Evolutionary conservation across 495 filamentous ascomycete genomes (phyloP).

Genomic region (Podospora fimiseda): DNA sequence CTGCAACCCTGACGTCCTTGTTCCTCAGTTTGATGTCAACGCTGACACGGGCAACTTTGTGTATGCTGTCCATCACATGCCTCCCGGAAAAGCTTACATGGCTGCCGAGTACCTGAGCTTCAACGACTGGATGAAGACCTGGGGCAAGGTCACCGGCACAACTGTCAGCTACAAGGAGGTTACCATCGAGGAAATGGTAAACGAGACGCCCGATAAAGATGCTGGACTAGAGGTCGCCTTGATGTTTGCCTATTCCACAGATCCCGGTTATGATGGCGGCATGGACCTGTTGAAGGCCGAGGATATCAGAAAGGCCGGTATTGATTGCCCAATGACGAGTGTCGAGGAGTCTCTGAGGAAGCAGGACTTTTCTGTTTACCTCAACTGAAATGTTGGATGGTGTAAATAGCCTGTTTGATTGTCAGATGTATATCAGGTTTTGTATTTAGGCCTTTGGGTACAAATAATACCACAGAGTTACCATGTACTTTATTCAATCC

Average conservation of each 20-base stretch:
- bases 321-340: conserved; percentile 30
- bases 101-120: conserved; percentile 31
- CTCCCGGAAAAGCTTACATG: conserved; percentile 38
- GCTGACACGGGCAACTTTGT: conserved; percentile 37
- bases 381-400: conserved; percentile 6
- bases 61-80: conserved; percentile 38
- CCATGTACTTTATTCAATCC: too few species aligned
- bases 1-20: conserved; percentile 18
- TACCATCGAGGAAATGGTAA: conserved; percentile 30
- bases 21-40: conserved; percentile 37
- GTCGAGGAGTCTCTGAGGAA: conserved; percentile 22
- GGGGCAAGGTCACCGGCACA: conserved; percentile 24
- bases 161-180: conserved; percentile 29
- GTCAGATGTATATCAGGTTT: background rate
- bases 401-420: background rate
- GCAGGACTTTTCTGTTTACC: conserved; percentile 20
- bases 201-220: conserved; percentile 23
- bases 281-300: conserved; percentile 32
- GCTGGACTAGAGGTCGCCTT: conserved; percentile 31
- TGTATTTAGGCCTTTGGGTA: too few species aligned
- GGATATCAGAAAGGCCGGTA: conserved; percentile 34
- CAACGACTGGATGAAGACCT: conserved; percentile 29
- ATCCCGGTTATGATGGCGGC: conserved; percentile 37
- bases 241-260: conserved; percentile 34
- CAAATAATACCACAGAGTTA: too few species aligned